Evolutionary conservation across 371 early-diverging fungal genomes (phyloP), one percentile per base, ranked within the genome.

Genomic region (Mucor saturninus): DNA sequence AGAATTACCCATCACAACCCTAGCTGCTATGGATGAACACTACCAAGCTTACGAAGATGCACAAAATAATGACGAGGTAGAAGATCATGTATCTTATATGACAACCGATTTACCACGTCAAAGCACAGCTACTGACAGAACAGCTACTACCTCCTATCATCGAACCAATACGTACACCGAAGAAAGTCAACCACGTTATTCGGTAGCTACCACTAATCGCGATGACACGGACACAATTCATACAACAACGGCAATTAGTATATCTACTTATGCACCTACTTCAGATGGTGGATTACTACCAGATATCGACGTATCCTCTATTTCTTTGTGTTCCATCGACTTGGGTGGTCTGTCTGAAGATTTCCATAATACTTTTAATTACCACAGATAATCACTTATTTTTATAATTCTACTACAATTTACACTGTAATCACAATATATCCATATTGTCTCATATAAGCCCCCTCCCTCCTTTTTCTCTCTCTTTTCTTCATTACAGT

Each of bases 291-390:
- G 51, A 21, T 37, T 37, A 21, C 42, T 56, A 7, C 56, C 50
- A 31, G 56, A 56, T 43, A 50, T 56, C 40, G 56, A 63, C 32
- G 56, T 63, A 1, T 56, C 52, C 4, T 63, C 56, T 21, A 40
- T 63, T 40, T 63, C 63, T 40, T 35, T 63, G 1, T 50, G 56
- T 7, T 63, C 63, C n/a, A 63, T 63, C 50, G 63, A 63, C 56
- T 50, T 63, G 38, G 56, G 48, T 3, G 50, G 50, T 30, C 26
- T 50, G 4, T 50, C 50, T 10, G 50, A 50, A 31, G 50, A 50
- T 30, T 50, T 50, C 11, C 50, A 50, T 50, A 50, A 29, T 13
- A 31, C 50, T 28, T 31, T 50, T 14, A 50, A 50, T 50, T 10
- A 50, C 9, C 29, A 50, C 5, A 46, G 46, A 46, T n/a, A 21